A percentile compares a stretch with the other conserved stretches of the same genome.
These are phyloP conservation scores for Phaeosphaeria sp. DNA, from an alignment of 2,329 filamentous ascomycete species.

Conservation along the genomic window DNA sequence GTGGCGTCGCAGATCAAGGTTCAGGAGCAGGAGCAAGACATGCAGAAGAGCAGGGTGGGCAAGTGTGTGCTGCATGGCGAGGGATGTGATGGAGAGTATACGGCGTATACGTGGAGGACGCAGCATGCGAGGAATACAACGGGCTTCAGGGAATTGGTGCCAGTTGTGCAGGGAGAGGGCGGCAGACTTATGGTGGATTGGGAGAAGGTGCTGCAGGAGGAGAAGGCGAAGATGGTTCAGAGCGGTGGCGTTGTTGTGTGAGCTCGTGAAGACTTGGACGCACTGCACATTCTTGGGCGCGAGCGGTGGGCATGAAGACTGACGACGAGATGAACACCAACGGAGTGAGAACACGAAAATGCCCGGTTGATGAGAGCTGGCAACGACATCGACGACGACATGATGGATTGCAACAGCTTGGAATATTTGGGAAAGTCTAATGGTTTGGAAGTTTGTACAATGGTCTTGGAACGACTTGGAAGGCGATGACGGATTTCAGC, in stretches of 20 bases:
- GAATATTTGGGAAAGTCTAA: not conserved
- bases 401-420: not conserved
- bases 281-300: not conserved
- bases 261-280: not conserved
- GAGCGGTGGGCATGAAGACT: not conserved
- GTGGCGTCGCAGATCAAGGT: not conserved
- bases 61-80: constrained; percentile 27
- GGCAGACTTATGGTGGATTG: constrained; percentile 35
- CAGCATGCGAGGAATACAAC: not conserved
- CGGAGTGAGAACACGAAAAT: not conserved
- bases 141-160: constrained; percentile 27
- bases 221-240: constrained; percentile 11
- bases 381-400: not conserved
- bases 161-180: constrained; percentile 13
- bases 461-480: not conserved
- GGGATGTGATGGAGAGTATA: constrained; percentile 24
- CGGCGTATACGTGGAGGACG: constrained; percentile 16
- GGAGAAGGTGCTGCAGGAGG: constrained; percentile 24
- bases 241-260: not conserved
- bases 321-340: not conserved
- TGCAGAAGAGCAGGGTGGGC: not conserved
- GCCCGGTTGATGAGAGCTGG: not conserved
- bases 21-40: not conserved
- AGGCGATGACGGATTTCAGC: not conserved
- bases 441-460: not conserved